A percentile compares a stretch with the other conserved stretches of the same genome.
Conservation (phyloP, 2,329 filamentous ascomycete genomes). For the Blastomyces emzantsi region DNA sequence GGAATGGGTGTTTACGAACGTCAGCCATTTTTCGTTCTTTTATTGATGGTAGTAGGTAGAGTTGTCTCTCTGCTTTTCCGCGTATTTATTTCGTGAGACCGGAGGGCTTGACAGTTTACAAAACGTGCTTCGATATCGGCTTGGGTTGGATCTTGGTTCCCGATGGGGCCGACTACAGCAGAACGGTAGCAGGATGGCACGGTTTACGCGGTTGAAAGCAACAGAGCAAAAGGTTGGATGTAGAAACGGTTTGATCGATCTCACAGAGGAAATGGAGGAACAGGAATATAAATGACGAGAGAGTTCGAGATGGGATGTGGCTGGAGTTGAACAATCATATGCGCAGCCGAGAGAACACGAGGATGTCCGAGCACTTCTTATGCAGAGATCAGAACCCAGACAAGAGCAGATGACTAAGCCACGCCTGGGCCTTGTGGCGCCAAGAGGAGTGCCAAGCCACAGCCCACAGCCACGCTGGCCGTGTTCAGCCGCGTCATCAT, state of each 20-base stretch:
- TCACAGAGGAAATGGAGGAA: neutral
- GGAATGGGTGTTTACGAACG: conserved; percentile 9
- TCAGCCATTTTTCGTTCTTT: conserved; percentile 10
- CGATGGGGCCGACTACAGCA: neutral
- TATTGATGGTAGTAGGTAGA: neutral
- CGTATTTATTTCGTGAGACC: neutral
- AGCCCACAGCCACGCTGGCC: neutral
- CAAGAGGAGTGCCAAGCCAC: neutral
- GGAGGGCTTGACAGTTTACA: neutral
- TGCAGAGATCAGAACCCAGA: too few species aligned
- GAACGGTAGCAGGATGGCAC: neutral
- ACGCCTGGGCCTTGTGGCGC: neutral
- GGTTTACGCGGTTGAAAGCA: neutral
- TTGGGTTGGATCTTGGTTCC: neutral
- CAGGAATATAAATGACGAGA: neutral
- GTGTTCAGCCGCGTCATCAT: conserved; percentile 2
- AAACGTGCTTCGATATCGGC: neutral
- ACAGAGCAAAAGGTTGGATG: neutral
- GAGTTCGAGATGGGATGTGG: neutral
- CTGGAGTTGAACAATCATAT: neutral
- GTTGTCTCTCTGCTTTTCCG: neutral
- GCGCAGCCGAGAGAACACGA: neutral
- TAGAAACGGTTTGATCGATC: neutral
- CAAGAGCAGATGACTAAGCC: neutral
- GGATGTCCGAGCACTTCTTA: neutral